Evolutionary conservation across 352 stramenopile genomes (phyloP), one percentile per base, ranked within the genome.

Genomic region (Peronospora belbahrii): DNA sequence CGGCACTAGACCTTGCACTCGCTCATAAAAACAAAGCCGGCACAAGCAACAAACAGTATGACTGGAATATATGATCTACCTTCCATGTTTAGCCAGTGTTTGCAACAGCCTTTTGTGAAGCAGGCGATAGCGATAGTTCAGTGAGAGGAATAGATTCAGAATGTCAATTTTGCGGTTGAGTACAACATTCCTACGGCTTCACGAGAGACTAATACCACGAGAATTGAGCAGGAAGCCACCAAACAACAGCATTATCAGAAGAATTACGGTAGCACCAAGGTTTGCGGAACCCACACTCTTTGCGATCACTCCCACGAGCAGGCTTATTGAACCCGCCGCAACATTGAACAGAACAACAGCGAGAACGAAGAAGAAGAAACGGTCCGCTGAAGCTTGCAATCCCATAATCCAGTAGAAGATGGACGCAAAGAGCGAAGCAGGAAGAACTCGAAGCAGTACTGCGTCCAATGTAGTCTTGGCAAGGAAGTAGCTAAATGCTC

Each of bases 321-420:
- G 68, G 42, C 76, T 84, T 42, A 91, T 82, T n/a, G 74, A 68
- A 8, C 79, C 82, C 0, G 76, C 77, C 0, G 77, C 78, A 6
- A 94, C 56, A 42, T 89, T 91, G 54, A 90, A 90, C 17, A 91
- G 60, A 25, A 91, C 68, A 17, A 94, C 46, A 28, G 77, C 89
- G 6, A 65, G 45, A 15, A 67, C 60, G 55, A 91, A 94, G 22
- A 85, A 54, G 4, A 74, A n/a, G 42, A 91, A 94, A 45, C 71
- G 73, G 13, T 50, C 51, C 6, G 70, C 44, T 28, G 60, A 63
- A 6, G 74, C 46, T 56, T 90, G 74, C 2, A 94, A 60, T 0
- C 77, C 79, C 77, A 94, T 94, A 54, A 94, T 68, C 65, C 74
- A 86, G 64, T 94, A 94, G 33, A 91, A 90, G 44, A 94, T 85